Evolutionary conservation across 192 early-diverging fungal genomes (phyloP).

Genomic region (Coemansia sp.): DNA sequence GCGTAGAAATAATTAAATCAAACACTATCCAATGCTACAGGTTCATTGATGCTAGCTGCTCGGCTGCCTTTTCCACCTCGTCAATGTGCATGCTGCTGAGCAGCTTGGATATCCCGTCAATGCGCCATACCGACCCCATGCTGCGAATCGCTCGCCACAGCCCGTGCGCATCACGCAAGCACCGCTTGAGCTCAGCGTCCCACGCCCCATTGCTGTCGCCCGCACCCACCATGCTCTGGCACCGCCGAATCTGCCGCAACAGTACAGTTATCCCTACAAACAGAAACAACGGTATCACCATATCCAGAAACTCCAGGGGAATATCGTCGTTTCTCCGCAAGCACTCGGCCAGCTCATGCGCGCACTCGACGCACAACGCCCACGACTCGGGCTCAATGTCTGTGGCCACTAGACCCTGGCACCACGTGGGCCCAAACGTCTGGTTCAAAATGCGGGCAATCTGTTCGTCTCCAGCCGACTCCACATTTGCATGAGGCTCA

Average conservation of each 20-base stretch:
- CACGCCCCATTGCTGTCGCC: background rate
- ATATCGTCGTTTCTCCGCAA: slow-evolving; percentile 22
- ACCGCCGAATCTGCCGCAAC: slow-evolving; percentile 24
- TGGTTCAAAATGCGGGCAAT: slow-evolving; percentile 16
- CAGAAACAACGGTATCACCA: slow-evolving; percentile 19
- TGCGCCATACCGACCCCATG: slow-evolving; percentile 17
- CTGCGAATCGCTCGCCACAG: slow-evolving; percentile 11
- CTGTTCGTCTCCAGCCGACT: slow-evolving; percentile 10
- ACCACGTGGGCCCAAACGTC: slow-evolving; percentile 23
- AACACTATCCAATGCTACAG: background rate
- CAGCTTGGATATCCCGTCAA: slow-evolving; percentile 11
- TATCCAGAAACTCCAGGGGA: slow-evolving; percentile 24
- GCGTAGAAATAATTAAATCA: background rate
- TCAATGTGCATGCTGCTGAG: slow-evolving; percentile 26
- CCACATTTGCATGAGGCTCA: background rate
- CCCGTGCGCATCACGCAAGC: slow-evolving; percentile 5
- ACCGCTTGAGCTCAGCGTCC: slow-evolving; percentile 8
- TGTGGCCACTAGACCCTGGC: slow-evolving; percentile 17
- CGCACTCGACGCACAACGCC: slow-evolving; percentile 10
- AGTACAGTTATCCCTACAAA: slow-evolving; percentile 25
- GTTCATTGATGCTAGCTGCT: slow-evolving; percentile 8
- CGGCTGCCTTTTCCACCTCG: slow-evolving; percentile 14
- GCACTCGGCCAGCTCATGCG: slow-evolving; percentile 15
- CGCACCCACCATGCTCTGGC: background rate
- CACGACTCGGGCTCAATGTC: slow-evolving; percentile 29